A percentile compares a stretch with the other conserved stretches of the same genome.
Conservation (phyloP, 805 yeast species). For the Yarrowia sp. region DNA sequence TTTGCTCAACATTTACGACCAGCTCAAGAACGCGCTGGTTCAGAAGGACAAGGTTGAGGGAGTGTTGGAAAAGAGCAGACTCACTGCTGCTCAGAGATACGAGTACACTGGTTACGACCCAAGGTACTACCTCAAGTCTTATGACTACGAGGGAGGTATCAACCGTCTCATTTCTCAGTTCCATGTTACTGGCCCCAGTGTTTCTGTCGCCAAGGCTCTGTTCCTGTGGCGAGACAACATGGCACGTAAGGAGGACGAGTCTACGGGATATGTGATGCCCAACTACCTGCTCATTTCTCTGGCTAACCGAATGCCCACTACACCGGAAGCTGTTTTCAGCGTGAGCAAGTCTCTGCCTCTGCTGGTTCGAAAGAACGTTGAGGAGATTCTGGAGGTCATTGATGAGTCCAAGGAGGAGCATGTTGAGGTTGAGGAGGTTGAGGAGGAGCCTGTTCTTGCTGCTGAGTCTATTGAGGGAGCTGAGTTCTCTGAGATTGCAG, state of each 20-base stretch:
- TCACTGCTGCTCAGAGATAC: slow-evolving; percentile 75
- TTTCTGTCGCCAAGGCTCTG: slow-evolving; percentile 52
- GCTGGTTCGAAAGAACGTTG: slow-evolving; percentile 56
- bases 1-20: slow-evolving; percentile 73
- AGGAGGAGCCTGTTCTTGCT: slow-evolving; percentile 20
- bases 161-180: slow-evolving; percentile 32
- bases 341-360: slow-evolving; percentile 45
- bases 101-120: slow-evolving; percentile 73
- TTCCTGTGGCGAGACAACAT: slow-evolving; percentile 78
- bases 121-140: slow-evolving; percentile 15
- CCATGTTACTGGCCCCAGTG: slow-evolving; percentile 12
- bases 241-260: slow-evolving; percentile 81
- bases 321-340: slow-evolving; percentile 41
- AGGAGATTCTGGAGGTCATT: slow-evolving; percentile 58
- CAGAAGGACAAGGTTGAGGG: slow-evolving; percentile 44
- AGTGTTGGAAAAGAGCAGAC: slow-evolving; percentile 72
- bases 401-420: slow-evolving; percentile 33
- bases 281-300: slow-evolving; percentile 69
- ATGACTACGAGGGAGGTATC: slow-evolving; percentile 12
- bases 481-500: slow-evolving; percentile 20
- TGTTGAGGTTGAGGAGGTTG: slow-evolving; percentile 5
- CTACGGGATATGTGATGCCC: slow-evolving; percentile 78
- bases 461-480: slow-evolving; percentile 23
- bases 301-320: slow-evolving; percentile 57
- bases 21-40: slow-evolving; percentile 61